A percentile compares a stretch with the other conserved stretches of the same genome.
These are phyloP conservation scores for Hypsizygus marmoreus DNA, from an alignment of 768 basidiomycete genomes.

Conservation along the genomic window DNA sequence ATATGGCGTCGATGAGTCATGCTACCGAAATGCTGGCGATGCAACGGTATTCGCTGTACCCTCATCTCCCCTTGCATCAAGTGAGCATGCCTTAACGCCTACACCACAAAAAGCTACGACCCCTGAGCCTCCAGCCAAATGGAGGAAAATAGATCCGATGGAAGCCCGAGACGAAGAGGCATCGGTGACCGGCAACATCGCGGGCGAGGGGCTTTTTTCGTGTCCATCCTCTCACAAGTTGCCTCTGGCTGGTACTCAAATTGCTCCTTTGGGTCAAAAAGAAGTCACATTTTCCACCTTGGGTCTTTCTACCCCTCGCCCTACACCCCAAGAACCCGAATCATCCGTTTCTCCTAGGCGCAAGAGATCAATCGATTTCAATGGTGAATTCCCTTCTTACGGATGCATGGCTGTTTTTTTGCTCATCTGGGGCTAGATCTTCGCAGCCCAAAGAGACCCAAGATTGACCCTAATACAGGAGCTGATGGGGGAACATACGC, in stretches of 20 bases:
- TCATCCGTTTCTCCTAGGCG: not conserved
- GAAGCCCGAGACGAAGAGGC: not conserved
- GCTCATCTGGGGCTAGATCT: not conserved
- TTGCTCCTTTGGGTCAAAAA: not conserved
- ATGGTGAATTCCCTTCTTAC: not conserved
- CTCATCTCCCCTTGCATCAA: not conserved
- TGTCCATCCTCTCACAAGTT: too few species aligned
- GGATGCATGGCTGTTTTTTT: not conserved
- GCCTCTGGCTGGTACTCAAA: too few species aligned
- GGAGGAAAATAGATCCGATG: constrained; percentile 1
- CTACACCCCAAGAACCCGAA: not conserved
- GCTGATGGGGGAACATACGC: too few species aligned
- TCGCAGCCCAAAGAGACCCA: constrained; percentile 8
- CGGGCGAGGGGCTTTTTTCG: too few species aligned
- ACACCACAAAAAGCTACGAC: not conserved
- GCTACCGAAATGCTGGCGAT: not conserved
- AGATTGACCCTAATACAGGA: too few species aligned
- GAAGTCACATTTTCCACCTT: not conserved
- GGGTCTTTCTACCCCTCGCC: constrained; percentile 1
- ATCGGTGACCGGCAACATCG: not conserved
- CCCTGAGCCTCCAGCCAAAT: constrained; percentile 4
- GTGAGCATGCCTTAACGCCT: not conserved
- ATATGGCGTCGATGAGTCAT: not conserved
- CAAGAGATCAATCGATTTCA: not conserved
- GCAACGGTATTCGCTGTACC: not conserved